Conservation (phyloP, 805 yeast genomes). For the Pichia californica region DNA sequence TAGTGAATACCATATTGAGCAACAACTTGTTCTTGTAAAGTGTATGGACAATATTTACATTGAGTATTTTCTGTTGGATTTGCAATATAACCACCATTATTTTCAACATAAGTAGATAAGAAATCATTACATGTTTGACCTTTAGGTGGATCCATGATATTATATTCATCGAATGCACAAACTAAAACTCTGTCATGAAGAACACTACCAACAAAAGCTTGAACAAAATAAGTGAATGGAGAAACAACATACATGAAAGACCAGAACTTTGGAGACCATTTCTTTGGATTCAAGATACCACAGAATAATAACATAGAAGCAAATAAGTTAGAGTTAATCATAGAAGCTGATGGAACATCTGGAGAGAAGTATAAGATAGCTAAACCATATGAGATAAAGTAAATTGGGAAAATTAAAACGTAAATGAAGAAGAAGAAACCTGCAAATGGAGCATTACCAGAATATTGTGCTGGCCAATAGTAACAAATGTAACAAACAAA, state of each 20-base stretch:
- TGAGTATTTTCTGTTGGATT: conserved; percentile 41
- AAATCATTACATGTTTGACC: conserved; percentile 61
- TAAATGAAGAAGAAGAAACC: conserved; percentile 38
- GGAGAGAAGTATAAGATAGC: conserved; percentile 54
- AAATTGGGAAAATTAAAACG: conserved; percentile 38
- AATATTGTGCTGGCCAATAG: conserved; percentile 32
- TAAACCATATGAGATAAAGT: conserved; percentile 46
- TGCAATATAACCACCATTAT: conserved; percentile 48
- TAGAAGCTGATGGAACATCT: conserved; percentile 60
- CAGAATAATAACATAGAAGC: conserved; percentile 57
- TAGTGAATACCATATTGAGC: conserved; percentile 37
- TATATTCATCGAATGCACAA: conserved; percentile 44
- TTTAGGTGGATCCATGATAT: conserved; percentile 47
- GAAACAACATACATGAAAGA: conserved; percentile 69
- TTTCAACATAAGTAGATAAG: conserved; percentile 35
- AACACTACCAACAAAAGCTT: conserved; percentile 44
- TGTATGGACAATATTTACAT: conserved; percentile 45
- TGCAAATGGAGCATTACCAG: conserved; percentile 34
- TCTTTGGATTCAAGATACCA: conserved; percentile 57
- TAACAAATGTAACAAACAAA: conserved; percentile 41
- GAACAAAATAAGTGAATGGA: conserved; percentile 65
- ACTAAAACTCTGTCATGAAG: conserved; percentile 44
- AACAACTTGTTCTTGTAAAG: conserved; percentile 41
- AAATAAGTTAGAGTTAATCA: conserved; percentile 49
- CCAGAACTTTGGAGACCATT: conserved; percentile 73